Conservation (phyloP, 306 rosid species). For the Notholithocarpus densiflorus region DNA sequence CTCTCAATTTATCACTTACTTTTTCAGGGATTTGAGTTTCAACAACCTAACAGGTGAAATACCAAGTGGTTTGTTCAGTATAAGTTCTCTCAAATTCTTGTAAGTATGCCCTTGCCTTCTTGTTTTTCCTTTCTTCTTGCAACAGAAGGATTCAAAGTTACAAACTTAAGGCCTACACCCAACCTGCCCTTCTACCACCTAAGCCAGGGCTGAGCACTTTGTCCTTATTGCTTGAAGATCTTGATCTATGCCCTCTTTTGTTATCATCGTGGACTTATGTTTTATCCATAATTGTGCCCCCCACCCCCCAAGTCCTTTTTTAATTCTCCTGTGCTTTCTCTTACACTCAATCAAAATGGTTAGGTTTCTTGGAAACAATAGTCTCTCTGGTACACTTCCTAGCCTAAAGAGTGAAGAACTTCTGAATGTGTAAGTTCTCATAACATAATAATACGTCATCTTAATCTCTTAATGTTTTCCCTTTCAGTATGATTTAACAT, state of each 20-base stretch:
- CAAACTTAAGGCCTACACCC: too few relatives aligned
- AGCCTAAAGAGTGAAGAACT: constrained; percentile 10
- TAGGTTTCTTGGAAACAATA: constrained; percentile 39
- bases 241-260: neutral
- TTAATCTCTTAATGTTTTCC: too few relatives aligned
- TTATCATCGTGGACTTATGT: too few relatives aligned
- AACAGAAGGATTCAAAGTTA: too few relatives aligned
- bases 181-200: too few relatives aligned
- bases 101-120: neutral
- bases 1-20: neutral
- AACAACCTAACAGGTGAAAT: constrained; percentile 24
- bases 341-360: neutral
- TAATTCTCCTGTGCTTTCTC: neutral
- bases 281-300: too few relatives aligned
- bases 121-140: neutral
- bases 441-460: too few relatives aligned
- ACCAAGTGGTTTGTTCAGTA: constrained; percentile 20
- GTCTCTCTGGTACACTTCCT: constrained; percentile 28
- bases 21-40: constrained; percentile 27
- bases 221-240: neutral
- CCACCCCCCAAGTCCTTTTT: neutral
- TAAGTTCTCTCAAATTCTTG: constrained; percentile 12
- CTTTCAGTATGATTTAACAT: too few relatives aligned
- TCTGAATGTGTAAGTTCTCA: constrained; percentile 16
- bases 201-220: too few relatives aligned